Evolutionary conservation across 495 filamentous ascomycete genomes (phyloP), one percentile per base, ranked within the genome.

Genomic region (Thermothielavioides terrestris): DNA sequence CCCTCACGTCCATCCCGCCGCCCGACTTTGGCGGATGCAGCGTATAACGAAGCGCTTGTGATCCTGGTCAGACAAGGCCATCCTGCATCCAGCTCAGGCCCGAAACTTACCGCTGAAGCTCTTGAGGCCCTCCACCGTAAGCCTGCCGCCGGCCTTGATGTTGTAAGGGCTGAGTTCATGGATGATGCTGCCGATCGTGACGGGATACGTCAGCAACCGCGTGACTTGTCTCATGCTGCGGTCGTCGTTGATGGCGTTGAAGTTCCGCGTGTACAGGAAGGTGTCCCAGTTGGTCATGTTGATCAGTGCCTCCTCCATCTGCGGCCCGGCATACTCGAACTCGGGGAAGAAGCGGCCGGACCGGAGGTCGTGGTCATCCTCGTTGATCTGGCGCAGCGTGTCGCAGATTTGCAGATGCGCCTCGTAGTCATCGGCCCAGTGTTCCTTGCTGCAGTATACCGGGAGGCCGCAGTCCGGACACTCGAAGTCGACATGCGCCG

Each of bases 251-350:
- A 99, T 85, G 7, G 92, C 92, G 31, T 79, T 75, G 60, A 89
- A 96, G 49, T 90, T 81, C 37, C 94, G 76, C 2, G 89, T 87
- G 61, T 95, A 99, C 40, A 97, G 68, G 51, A 88, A 87, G 0
- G 92, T 96, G 61, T 99, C 92, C 92, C 92, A 99, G 65, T 92
- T 97, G 27, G 86, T 95, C 85, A 97, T 90, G 71, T 99, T 99
- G 44, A 94, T 78, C 55, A 91, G 71, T 42, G 85, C 85, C 61
- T 95, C 90, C 49, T 96, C 90, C 66, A 94, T 82, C 68, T 95
- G 91, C 25, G 79, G 76, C 4, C 80, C 85, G 0, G 92, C 88
- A 62, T 94, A 95, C 43, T 88, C 77, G 65, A 96, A 96, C 65
- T 99, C 94, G 22, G 85, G 85, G 67, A 97, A 97, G 67, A 86